These are phyloP conservation scores for Fusarium abutilonis DNA, from an alignment of 2,329 filamentous ascomycete species.

Conservation along the genomic window DNA sequence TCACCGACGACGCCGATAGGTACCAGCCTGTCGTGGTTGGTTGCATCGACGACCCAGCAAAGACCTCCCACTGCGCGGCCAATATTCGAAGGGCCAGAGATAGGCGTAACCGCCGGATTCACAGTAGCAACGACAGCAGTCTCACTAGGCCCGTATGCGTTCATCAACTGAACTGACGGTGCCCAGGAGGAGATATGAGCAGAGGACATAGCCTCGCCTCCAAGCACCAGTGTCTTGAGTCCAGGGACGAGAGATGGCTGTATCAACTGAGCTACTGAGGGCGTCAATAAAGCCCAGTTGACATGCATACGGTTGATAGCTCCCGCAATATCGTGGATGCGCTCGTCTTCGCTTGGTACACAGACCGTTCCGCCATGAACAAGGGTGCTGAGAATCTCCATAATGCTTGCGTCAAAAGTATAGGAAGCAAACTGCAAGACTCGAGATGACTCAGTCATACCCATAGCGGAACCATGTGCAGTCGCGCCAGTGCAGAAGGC, in stretches of 20 bases:
- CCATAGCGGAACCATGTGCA: slow-evolving; percentile 18
- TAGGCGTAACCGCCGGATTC: not conserved
- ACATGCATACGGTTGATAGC: slow-evolving; percentile 19
- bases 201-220: slow-evolving; percentile 40
- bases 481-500: slow-evolving; percentile 25
- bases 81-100: slow-evolving; percentile 29
- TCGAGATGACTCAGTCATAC: slow-evolving; percentile 7
- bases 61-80: slow-evolving; percentile 27
- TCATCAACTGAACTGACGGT: slow-evolving; percentile 28
- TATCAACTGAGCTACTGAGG: slow-evolving; percentile 31
- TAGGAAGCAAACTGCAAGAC: slow-evolving; percentile 30
- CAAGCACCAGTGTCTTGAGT: slow-evolving; percentile 29
- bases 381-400: slow-evolving; percentile 32
- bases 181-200: slow-evolving; percentile 32
- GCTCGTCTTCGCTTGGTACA: slow-evolving; percentile 51
- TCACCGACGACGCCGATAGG: slow-evolving; percentile 48
- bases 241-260: slow-evolving; percentile 23
- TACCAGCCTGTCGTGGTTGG: slow-evolving; percentile 40
- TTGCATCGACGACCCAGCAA: slow-evolving; percentile 43
- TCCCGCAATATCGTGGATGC: slow-evolving; percentile 49
- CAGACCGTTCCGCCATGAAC: slow-evolving; percentile 47
- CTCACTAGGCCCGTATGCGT: slow-evolving; percentile 40
- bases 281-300: slow-evolving; percentile 39
- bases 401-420: slow-evolving; percentile 47
- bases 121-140: slow-evolving; percentile 31